These are phyloP conservation scores for Ustilago nuda DNA, from an alignment of 1,284 basidiomycete species.

Conservation along the genomic window DNA sequence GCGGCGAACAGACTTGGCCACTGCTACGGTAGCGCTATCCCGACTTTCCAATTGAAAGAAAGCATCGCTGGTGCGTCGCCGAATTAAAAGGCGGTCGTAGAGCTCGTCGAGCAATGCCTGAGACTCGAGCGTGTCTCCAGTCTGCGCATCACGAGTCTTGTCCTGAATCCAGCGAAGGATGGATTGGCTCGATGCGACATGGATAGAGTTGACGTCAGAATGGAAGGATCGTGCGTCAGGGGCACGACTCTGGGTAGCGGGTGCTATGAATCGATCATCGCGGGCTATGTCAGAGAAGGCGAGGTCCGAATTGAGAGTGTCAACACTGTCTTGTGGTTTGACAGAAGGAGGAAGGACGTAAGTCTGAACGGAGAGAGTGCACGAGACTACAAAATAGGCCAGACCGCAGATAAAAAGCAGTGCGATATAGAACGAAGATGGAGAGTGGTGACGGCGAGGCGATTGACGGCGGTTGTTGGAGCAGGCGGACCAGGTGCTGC, in stretches of 20 bases:
- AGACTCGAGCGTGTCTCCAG: conserved; percentile 5
- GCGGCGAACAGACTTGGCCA: conserved; percentile 12
- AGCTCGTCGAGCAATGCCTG: conserved; percentile 37
- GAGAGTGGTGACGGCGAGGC: conserved; percentile 1
- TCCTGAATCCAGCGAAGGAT: conserved; percentile 34
- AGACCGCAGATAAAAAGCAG: conserved; percentile 20
- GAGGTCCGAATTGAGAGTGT: background rate
- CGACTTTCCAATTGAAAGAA: background rate
- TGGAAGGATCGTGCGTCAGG: conserved; percentile 13
- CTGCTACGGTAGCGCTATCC: background rate
- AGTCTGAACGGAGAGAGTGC: conserved; percentile 20
- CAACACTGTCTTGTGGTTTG: conserved; percentile 1
- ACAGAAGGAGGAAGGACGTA: conserved; percentile 30
- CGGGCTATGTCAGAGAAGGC: conserved; percentile 27
- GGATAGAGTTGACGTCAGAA: background rate
- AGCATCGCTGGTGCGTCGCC: conserved; percentile 20
- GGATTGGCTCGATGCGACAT: background rate
- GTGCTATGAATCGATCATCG: conserved; percentile 45
- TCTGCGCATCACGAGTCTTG: background rate
- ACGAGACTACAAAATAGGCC: conserved; percentile 16
- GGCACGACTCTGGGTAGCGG: conserved; percentile 13
- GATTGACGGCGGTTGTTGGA: conserved; percentile 33
- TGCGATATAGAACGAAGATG: conserved; percentile 8
- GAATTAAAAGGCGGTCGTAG: conserved; percentile 28
- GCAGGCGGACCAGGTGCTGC: conserved; percentile 48